phyloP scores from a whole-genome alignment of 768 basidiomycete genomes.

The Strobilomyces confusus region DNA sequence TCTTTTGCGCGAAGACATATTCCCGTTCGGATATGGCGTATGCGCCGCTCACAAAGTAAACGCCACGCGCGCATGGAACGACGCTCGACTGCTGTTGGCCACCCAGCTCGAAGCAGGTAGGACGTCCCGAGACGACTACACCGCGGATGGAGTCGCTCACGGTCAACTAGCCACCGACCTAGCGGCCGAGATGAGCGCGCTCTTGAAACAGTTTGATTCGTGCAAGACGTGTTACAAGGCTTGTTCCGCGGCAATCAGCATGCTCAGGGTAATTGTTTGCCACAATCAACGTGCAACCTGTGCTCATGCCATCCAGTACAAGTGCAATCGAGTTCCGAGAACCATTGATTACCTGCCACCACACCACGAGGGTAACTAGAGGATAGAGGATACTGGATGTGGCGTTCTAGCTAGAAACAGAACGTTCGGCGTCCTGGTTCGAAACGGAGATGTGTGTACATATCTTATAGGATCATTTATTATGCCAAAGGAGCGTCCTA shows the following conservation, averaged over 20 bases:
- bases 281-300: background rate
- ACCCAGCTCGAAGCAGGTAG: conserved; percentile 52
- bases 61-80: conserved; percentile 49
- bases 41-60: conserved; percentile 50
- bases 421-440: background rate
- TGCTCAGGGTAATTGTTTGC: conserved; percentile 52
- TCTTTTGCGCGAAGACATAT: conserved; percentile 57
- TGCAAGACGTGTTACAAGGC: conserved; percentile 60
- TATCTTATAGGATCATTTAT: conserved; percentile 45
- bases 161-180: conserved; percentile 53
- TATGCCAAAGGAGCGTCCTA: conserved; percentile 88
- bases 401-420: conserved; percentile 4
- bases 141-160: conserved; percentile 6
- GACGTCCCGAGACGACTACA: background rate
- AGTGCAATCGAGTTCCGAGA: conserved; percentile 52
- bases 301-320: conserved; percentile 45
- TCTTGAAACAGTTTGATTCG: conserved; percentile 41
- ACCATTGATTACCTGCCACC: conserved; percentile 44
- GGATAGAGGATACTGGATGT: conserved; percentile 4
- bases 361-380: conserved; percentile 21
- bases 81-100: conserved; percentile 42
- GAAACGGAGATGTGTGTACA: background rate
- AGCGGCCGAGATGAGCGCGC: conserved; percentile 59
- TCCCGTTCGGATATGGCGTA: conserved; percentile 68
- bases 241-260: conserved; percentile 58